Evolutionary conservation across 2,329 filamentous ascomycete genomes (phyloP), one percentile per base, ranked within the genome.

Genomic region (Aschersonia sp.): DNA sequence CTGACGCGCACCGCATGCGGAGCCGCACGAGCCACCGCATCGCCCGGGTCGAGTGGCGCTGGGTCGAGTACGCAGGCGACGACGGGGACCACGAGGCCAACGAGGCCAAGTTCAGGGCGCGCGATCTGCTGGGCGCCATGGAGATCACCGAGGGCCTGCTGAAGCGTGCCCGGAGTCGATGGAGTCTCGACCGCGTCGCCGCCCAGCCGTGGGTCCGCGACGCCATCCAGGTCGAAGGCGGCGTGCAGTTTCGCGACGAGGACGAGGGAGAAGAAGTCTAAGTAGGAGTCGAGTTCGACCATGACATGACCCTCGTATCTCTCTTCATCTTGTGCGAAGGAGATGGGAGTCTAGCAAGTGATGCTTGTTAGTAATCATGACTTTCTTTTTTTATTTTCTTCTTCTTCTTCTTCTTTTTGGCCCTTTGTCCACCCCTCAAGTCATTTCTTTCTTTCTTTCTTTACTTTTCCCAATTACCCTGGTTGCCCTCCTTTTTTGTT

Each of bases 11-110:
- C 53, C 79, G 83, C 55, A 83, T 87, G 75, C 73, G 84, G 56
- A 89, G 85, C 55, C 75, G 87, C 48, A 90, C 87, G 0, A 90
- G 85, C 46, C 92, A 98, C 61, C 82, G 89, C n/a, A 97, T 98
- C 51, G 92, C 92, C 2, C 76, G 92, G 37, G 86, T 89, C 46
- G 92, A 98, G 60, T 98, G 92, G 92, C 80, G 84, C 44, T 98
- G 92, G 92, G 81, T 87, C 51, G 79, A 85, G 51, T 95, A 84
- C 60, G 87, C 81, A 2, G 83, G 88, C 49, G 79, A 83, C 9
- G 85, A 94, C 48, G 88, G 87, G 37, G 87, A 95, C 47, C 92
- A 94, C 72, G 87, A 95, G 45, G 73, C 72, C 4, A 71, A 78
- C 54, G 66, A 69, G 52, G 71, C 62, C 55, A 80, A 76, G 52